Evolutionary conservation across 805 yeast species (phyloP).

Genomic region (Kluyveromyces lactis): DNA sequence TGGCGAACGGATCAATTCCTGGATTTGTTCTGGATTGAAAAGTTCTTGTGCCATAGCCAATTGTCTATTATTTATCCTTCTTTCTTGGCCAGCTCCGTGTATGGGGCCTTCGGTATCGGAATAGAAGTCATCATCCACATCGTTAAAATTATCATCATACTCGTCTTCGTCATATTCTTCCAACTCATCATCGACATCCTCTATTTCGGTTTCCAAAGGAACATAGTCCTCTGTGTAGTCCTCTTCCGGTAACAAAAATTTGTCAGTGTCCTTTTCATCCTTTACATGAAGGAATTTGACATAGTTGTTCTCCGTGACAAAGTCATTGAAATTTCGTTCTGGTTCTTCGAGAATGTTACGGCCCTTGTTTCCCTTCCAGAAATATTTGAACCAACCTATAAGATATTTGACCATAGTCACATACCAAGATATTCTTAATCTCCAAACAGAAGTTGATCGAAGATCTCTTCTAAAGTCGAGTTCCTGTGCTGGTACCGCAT

Average conservation of each 20-base stretch:
- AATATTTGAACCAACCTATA: neutral
- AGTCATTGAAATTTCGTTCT: conserved; percentile 13
- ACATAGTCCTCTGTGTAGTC: conserved; percentile 31
- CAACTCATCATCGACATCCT: conserved; percentile 24
- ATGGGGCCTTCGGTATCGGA: neutral
- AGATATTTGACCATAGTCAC: neutral
- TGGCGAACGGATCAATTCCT: conserved; percentile 14
- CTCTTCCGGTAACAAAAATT: conserved; percentile 31
- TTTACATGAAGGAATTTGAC: conserved; percentile 12
- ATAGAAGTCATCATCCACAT: too few relatives aligned
- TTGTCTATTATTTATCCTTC: neutral
- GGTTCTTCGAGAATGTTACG: neutral
- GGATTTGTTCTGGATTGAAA: conserved; percentile 9
- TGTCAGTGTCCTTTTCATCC: conserved; percentile 15
- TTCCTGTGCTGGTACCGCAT: conserved; percentile 13
- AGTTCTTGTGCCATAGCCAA: neutral
- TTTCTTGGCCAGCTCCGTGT: too few relatives aligned
- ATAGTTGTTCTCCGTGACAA: conserved; percentile 23
- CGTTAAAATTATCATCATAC: too few relatives aligned
- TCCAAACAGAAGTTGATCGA: neutral
- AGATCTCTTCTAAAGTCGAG: neutral
- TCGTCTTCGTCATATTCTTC: conserved; percentile 20
- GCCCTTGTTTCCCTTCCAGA: neutral
- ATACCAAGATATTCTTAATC: neutral
- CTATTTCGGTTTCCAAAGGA: conserved; percentile 7